Conservation (phyloP, 768 basidiomycete genomes). For the Russula earlei region DNA sequence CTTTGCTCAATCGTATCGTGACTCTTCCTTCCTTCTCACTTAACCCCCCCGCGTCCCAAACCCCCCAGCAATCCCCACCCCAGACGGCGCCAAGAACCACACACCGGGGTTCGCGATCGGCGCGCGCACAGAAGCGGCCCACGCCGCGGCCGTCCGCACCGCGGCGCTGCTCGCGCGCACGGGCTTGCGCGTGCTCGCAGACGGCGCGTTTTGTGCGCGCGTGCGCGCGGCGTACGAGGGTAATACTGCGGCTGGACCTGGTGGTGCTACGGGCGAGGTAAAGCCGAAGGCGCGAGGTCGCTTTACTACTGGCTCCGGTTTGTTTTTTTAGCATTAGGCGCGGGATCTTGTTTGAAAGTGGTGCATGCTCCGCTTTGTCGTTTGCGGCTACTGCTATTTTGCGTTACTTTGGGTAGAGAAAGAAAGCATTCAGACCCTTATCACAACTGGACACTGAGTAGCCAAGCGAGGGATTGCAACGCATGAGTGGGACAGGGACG, state of each 20-base stretch:
- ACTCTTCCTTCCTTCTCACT: neutral
- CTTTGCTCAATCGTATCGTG: too few species aligned
- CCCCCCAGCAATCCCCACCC: constrained; percentile 8
- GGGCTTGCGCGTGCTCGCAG: constrained; percentile 14
- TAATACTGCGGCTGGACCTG: too few species aligned
- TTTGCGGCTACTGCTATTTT: too few species aligned
- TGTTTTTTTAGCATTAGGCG: neutral
- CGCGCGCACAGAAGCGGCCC: constrained; percentile 13
- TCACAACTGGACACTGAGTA: too few species aligned
- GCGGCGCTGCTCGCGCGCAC: constrained; percentile 17
- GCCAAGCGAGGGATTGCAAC: neutral
- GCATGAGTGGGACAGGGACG: neutral
- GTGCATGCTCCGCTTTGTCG: too few species aligned
- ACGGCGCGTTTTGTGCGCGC: constrained; percentile 11
- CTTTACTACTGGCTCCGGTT: neutral
- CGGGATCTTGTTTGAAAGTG: too few species aligned
- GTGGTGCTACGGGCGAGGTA: neutral
- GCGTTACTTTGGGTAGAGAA: too few species aligned
- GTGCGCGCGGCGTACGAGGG: constrained; percentile 14
- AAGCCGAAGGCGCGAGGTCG: neutral
- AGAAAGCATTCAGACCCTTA: too few species aligned
- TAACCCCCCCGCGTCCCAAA: neutral
- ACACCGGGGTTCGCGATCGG: constrained; percentile 15
- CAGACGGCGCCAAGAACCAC: constrained; percentile 12
- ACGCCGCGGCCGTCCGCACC: constrained; percentile 11